Evolutionary conservation across 2,329 filamentous ascomycete species (phyloP), one percentile per base, ranked within the genome.

Genomic region (Coniella lustricola): DNA sequence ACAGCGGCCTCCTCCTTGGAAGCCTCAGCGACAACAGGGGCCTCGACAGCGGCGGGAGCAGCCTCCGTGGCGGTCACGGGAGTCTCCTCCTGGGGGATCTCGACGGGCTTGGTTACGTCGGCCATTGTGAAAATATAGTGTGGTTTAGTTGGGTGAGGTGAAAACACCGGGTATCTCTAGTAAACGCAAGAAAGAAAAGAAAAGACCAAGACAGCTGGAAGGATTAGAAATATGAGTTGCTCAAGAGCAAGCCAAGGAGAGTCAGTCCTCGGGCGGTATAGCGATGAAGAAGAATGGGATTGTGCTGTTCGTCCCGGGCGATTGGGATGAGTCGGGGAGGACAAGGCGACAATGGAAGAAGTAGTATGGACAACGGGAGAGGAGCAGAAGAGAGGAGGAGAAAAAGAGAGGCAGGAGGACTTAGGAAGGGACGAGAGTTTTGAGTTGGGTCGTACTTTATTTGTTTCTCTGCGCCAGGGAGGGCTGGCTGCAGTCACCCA

Each of bases 21-120:
- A 10, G 40, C 46, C 42, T 54, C 55, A n/a, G 52, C 59, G 17
- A 56, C 55, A 7, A 58, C 54, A 37, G 55, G 34, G 36, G 51
- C 50, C 35, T 51, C 50, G 44, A 59, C 60, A 48, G 54, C 60
- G 48, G 66, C 62, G 41, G 68, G 17, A 33, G 45, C 33, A 7
- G 47, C 35, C 39, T 53, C 51, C 32, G 48, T 39, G 44, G 46
- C 50, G 48, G 51, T 50, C 31, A 60, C 62, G 59, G 62, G 66
- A 57, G 70, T 67, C 57, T 70, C 71, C 70, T 80, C 77, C 64
- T 67, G 60, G 57, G 74, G 65, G 67, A 74, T 72, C 67, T 82
- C 82, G 60, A 78, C 74, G 64, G 82, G 77, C 74, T 89, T 88
- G 69, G 82, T 77, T 68, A 73, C 75, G 64, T 88, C 84, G 72